Base-by-base conservation (phyloP, 352 stramenopile genomes). In the Phytophthora ramorum region DNA sequence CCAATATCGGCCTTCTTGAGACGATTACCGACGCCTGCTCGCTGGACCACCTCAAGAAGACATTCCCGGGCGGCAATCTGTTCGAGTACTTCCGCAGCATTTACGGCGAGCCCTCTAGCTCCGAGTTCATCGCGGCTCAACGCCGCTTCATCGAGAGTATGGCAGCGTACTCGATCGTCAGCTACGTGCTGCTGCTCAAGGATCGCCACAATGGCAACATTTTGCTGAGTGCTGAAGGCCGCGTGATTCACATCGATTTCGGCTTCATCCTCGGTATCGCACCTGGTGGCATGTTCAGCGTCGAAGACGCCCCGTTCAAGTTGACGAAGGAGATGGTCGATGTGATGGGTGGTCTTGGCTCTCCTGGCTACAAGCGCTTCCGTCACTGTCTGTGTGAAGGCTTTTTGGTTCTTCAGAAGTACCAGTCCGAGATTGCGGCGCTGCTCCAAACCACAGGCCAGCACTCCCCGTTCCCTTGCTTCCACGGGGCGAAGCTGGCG, bases 131-230 rank as follows among this genome's bases (percentile, higher is more conserved):
- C 26, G 63, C 63, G 10, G 97, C 97, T 2, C 93, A 97, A 46
- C 69, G 63, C 13, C 98, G 98, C 37, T 99, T 99, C 55, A 95
- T 98, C 59, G 77, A 90, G 24, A 98, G 89, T 60, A 89, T 99
- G 71, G 97, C 96, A 3, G 98, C 92, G 44, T 99, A 99, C 77
- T 98, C 93, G 9, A 86, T 99, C 34, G 92, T 99, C n/a, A 97
- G 84, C 38, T 99, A 99, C 65, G 76, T 99, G 20, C 74, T 99
- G 16, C 78, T 98, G 43, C 78, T 99, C 47, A 99, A 99, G 73
- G 98, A 99, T 76, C 90, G 97, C 1, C 97, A 99, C 89, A 99
- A 99, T 63, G 97, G 97, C 16, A 99, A 99, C 76, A 98, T 99
- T 26, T 91, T 99, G 81, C 92, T 99, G 50, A 96, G 98, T 72